Evolutionary conservation across 192 early-diverging fungal species (phyloP), one percentile per base, ranked within the genome.

Genomic region (Chytriomyces confervae): DNA sequence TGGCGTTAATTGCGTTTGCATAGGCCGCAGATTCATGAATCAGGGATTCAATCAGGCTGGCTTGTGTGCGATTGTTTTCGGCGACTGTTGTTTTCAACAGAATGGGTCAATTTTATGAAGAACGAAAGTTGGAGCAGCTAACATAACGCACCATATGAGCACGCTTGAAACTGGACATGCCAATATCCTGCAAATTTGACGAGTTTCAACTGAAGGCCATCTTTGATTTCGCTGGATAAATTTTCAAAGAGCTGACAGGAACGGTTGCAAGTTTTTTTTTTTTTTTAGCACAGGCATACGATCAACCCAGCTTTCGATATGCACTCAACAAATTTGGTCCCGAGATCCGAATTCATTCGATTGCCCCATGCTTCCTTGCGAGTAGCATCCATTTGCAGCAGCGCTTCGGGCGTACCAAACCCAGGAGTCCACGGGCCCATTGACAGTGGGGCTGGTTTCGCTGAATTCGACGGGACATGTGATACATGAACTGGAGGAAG

Each of bases 351-450:
- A 74, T 61, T 74, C 72, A 62, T 63, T 23, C 45, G 44, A 74
- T 74, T 74, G 24, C 45, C 72, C 72, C 72, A 74, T 10, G 72
- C 53, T 62, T 74, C 72, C 20, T 47, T 74, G 3, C 72, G 53
- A 16, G 27, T 62, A 18, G 27, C 16, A 29, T 74, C 72, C 61
- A 74, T 29, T 43, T 36, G 24, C 61, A 61, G 18, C 72, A 74
- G 44, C 11, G 60, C 24, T 47, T 74, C 72, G n/a, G 53, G 10
- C 43, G 62, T 63, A 5, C 72, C 72, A 44, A 74, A 74, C 23
- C 72, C 72, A 63, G 72, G 29, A 8, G 53, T 62, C 72, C 72
- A 74, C 0, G 72, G 72, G 11, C 43, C 23, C 16, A 23, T 29
- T 3, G 13, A n/a, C 23, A 62, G 50, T 7, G 61, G 16, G 8